Evolutionary conservation across 441 rosid genomes (phyloP), one percentile per base, ranked within the genome.

Genomic region (Theobroma grandiflorum): DNA sequence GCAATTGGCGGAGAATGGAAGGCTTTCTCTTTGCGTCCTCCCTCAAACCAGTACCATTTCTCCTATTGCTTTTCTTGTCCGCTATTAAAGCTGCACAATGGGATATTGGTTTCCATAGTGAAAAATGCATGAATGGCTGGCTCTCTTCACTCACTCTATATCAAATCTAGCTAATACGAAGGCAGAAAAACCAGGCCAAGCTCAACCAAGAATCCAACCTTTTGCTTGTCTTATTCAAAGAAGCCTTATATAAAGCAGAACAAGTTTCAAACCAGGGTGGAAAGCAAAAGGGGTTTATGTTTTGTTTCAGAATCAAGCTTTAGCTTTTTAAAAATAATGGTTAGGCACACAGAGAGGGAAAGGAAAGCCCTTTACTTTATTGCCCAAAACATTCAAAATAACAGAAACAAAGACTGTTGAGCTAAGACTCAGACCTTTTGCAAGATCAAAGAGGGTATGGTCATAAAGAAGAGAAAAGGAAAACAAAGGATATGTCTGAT

Each of bases 81-180:
- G 86, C 81, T 26, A 90, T 84, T 15, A 90, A 74, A 58, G 92
- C 91, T 72, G 92, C 95, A 77, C 90, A 91, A 78, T 89, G 91
- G 50, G 91, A 87, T 78, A 91, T 85, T 55, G 95, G 95, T 86
- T 89, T 91, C 95, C 93, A 91, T 63, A 91, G 88, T 85, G 95
- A 90, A 83, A 91, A 89, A 89, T 90, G 93, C 95, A 91, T 84
- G 80, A 78, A 76, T 79, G 77, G 55, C 75, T 61, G 74, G 20
- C 65, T 62, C 77, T 66, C 71, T 71, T 61, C 31, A 49, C 63
- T n/a, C 80, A 52, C 74, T 53, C 74, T 58, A 50, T 42, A 58
- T 75, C 49, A 77, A 68, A 73, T 65, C 77, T 67, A 45, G 53
- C 79, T 49, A 75, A 64, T 76, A 68, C 57, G 65, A 77, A 67